phyloP scores from a whole-genome alignment of 352 stramenopile species.

The Phytophthora europaea region DNA sequence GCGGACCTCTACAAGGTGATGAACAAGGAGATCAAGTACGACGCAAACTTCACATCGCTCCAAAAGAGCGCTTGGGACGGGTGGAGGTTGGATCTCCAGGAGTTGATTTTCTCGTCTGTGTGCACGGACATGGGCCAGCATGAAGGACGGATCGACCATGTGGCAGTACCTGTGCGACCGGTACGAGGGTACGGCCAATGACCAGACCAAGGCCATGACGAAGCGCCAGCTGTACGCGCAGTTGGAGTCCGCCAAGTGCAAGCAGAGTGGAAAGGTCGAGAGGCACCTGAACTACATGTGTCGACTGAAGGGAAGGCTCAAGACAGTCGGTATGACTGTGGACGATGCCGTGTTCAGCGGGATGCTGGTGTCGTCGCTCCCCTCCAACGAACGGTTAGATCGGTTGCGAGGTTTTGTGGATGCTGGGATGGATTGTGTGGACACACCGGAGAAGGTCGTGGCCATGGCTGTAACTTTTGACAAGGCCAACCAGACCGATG shows the following conservation, averaged over 20 bases:
- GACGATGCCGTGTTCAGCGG: neutral
- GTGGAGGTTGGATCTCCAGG: neutral
- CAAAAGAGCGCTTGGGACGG: conserved; percentile 5
- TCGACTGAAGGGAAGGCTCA: no score
- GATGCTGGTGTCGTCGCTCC: conserved; percentile 8
- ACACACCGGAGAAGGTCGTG: conserved; percentile 17
- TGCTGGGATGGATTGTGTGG: conserved; percentile 2
- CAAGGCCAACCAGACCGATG: no score
- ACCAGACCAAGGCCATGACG: conserved; percentile 6
- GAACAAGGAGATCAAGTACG: neutral
- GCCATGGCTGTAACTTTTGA: conserved; percentile 20
- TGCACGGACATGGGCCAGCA: conserved; percentile 17
- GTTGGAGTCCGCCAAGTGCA: conserved; percentile 9
- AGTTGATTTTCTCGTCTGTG: conserved; percentile 5
- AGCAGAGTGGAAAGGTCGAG: conserved; percentile 15
- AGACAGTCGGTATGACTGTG: conserved; percentile 5
- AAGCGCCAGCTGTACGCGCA: conserved; percentile 17
- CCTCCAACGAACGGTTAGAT: conserved; percentile 17
- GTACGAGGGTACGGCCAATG: conserved; percentile 6
- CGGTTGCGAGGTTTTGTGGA: conserved; percentile 9
- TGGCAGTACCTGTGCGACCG: conserved; percentile 10
- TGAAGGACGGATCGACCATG: neutral
- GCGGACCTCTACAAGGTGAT: no score
- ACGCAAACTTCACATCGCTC: neutral
- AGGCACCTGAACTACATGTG: no score